Percentiles rank a stretch among this genome's conserved stretches.
These are phyloP conservation scores for Didymella pinodella DNA, from an alignment of 2,329 filamentous ascomycete species.

Conservation along the genomic window DNA sequence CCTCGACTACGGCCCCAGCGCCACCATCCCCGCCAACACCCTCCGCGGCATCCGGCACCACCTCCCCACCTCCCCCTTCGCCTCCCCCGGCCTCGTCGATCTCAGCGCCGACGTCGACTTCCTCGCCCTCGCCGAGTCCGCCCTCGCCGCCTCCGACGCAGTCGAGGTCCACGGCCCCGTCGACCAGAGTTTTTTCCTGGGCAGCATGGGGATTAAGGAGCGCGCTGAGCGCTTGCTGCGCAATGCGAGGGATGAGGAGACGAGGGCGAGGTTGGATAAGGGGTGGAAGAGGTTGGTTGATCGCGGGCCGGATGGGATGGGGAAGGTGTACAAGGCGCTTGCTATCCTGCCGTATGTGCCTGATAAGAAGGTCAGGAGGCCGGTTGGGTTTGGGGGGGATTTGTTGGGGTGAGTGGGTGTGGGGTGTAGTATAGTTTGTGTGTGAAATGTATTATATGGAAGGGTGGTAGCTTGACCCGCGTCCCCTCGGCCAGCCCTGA, in stretches of 20 bases:
- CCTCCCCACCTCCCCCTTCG: conserved; percentile 78
- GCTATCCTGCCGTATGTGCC: conserved; percentile 75
- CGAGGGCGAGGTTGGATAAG: conserved; percentile 65
- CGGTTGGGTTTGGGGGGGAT: conserved; percentile 90
- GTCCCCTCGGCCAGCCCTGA: too few relatives aligned
- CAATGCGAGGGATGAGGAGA: conserved; percentile 50
- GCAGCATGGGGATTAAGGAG: conserved; percentile 77
- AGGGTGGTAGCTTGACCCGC: too few relatives aligned
- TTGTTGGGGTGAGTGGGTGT: conserved; percentile 27
- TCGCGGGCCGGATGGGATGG: conserved; percentile 84
- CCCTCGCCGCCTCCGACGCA: conserved; percentile 74
- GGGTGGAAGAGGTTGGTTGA: conserved; percentile 88
- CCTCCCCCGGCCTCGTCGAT: conserved; percentile 81
- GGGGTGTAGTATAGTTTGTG: too few relatives aligned
- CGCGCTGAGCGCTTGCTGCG: conserved; percentile 42
- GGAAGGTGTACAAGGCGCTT: conserved; percentile 91
- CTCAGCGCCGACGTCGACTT: conserved; percentile 96
- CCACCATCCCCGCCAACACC: conserved; percentile 84
- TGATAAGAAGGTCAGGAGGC: conserved; percentile 74
- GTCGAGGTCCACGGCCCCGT: conserved; percentile 94
- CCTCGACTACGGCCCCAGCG: conserved; percentile 87
- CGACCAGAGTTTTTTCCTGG: conserved; percentile 81
- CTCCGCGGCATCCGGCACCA: conserved; percentile 87
- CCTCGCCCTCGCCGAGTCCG: conserved; percentile 81
- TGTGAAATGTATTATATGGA: too few relatives aligned